Conservation (phyloP, 805 yeast genomes). For the Ogataea salicorniae region DNA sequence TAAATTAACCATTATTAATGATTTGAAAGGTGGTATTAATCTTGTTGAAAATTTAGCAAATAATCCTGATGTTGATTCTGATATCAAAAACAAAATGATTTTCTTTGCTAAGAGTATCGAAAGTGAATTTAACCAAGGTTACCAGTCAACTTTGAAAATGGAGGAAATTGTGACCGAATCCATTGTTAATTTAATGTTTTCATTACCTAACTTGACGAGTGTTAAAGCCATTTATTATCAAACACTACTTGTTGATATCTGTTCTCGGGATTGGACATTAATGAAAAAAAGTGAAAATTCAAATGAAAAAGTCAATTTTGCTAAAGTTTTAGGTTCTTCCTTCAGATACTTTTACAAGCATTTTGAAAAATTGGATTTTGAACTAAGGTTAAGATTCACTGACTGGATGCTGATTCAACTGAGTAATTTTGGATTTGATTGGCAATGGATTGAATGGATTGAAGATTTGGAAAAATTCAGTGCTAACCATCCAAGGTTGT, state of each 20-base stretch:
- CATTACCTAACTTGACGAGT: slow-evolving; percentile 62
- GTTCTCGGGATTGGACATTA: slow-evolving; percentile 67
- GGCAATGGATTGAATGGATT: slow-evolving; percentile 98
- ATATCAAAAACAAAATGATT: slow-evolving; percentile 24
- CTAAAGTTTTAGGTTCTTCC: slow-evolving; percentile 93
- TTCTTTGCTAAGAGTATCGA: slow-evolving; percentile 33
- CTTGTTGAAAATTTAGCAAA: slow-evolving; percentile 23
- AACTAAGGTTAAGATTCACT: slow-evolving; percentile 62
- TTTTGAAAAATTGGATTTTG: slow-evolving; percentile 66
- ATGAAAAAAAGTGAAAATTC: slow-evolving; percentile 15
- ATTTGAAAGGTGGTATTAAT: slow-evolving; percentile 37
- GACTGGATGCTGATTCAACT: slow-evolving; percentile 94
- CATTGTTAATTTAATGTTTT: slow-evolving; percentile 70
- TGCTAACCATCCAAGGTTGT: slow-evolving; percentile 64
- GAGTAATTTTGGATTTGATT: slow-evolving; percentile 88
- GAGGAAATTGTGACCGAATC: slow-evolving; percentile 88
- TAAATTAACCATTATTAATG: slow-evolving; percentile 41
- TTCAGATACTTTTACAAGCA: slow-evolving; percentile 74
- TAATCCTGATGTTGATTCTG: slow-evolving; percentile 24
- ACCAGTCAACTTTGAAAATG: slow-evolving; percentile 73
- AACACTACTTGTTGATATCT: slow-evolving; percentile 79
- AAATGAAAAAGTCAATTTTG: slow-evolving; percentile 49
- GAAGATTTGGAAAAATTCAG: slow-evolving; percentile 44
- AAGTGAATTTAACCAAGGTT: slow-evolving; percentile 34
- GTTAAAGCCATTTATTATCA: slow-evolving; percentile 69